phyloP scores from a whole-genome alignment of 805 yeast genomes.

The Candida easanensis region DNA sequence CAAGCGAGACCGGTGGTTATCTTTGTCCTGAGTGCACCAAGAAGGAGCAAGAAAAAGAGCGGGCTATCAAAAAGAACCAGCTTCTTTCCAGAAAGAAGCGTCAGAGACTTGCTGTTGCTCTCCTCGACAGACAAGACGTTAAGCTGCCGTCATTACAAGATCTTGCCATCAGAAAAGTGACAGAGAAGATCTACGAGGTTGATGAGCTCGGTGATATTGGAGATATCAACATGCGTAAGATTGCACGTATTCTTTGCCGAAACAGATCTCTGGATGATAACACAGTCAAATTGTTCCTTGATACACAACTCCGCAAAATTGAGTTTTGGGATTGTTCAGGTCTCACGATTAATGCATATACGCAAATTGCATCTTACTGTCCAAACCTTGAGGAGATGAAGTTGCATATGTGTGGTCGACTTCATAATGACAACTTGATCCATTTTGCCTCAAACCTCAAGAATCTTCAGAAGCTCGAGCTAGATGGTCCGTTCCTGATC shows the following conservation, averaged over 20 bases:
- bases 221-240: slow-evolving; percentile 60
- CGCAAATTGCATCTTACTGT: slow-evolving; percentile 72
- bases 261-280: slow-evolving; percentile 75
- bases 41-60: slow-evolving; percentile 38
- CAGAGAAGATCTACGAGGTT: slow-evolving; percentile 66
- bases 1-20: slow-evolving; percentile 54
- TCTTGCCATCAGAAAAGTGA: slow-evolving; percentile 66
- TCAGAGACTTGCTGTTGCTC: slow-evolving; percentile 78
- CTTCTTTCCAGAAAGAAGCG: slow-evolving; percentile 68
- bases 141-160: slow-evolving; percentile 76
- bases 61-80: slow-evolving; percentile 47
- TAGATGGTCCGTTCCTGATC: slow-evolving; percentile 90
- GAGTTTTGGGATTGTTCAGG: slow-evolving; percentile 94
- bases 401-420: slow-evolving; percentile 89
- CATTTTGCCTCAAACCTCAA: slow-evolving; percentile 61
- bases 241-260: slow-evolving; percentile 73
- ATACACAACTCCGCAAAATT: slow-evolving; percentile 50
- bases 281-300: slow-evolving; percentile 72
- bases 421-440: slow-evolving; percentile 70
- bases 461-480: slow-evolving; percentile 49
- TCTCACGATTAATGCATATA: slow-evolving; percentile 60
- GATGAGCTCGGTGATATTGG: slow-evolving; percentile 90
- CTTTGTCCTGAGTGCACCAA: slow-evolving; percentile 62
- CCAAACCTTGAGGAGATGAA: slow-evolving; percentile 67
- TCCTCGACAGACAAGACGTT: slow-evolving; percentile 67